Evolutionary conservation across 116 monocot species (phyloP).

Genomic region (Trichopus zeylanicus): DNA sequence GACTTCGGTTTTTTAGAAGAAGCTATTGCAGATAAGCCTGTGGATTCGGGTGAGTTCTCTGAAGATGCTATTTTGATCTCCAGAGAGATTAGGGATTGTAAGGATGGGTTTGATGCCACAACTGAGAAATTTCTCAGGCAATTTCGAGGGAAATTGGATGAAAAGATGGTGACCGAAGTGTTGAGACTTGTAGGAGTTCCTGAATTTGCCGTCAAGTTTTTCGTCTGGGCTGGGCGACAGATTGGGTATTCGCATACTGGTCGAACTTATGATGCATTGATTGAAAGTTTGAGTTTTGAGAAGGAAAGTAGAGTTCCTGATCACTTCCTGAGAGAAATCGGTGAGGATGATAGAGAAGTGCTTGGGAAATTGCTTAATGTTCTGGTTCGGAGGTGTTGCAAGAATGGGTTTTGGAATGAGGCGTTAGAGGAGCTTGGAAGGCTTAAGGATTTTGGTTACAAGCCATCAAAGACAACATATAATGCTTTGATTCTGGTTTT

Average conservation of each 20-base stretch:
- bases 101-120: constrained; percentile 31
- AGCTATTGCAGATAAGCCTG: neutral
- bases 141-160: constrained; percentile 52
- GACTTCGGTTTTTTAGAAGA: constrained; percentile 72
- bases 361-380: constrained; percentile 77
- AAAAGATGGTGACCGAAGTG: constrained; percentile 53
- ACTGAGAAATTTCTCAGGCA: constrained; percentile 53
- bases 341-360: constrained; percentile 69
- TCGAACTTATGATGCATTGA: constrained; percentile 38
- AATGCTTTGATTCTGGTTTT: constrained; percentile 70
- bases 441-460: constrained; percentile 82
- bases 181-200: constrained; percentile 36
- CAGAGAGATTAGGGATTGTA: constrained; percentile 26
- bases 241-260: constrained; percentile 70
- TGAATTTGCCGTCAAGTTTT: constrained; percentile 59
- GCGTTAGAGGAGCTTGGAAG: constrained; percentile 81
- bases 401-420: constrained; percentile 55
- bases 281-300: constrained; percentile 50
- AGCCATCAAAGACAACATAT: constrained; percentile 57
- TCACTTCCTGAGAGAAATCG: constrained; percentile 53
- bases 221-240: constrained; percentile 83
- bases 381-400: constrained; percentile 69
- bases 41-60: constrained; percentile 15
- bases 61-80: constrained; percentile 50
- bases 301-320: constrained; percentile 31